These are phyloP conservation scores for Scheffersomyces coipomensis DNA, from an alignment of 805 yeast genomes.

Conservation along the genomic window DNA sequence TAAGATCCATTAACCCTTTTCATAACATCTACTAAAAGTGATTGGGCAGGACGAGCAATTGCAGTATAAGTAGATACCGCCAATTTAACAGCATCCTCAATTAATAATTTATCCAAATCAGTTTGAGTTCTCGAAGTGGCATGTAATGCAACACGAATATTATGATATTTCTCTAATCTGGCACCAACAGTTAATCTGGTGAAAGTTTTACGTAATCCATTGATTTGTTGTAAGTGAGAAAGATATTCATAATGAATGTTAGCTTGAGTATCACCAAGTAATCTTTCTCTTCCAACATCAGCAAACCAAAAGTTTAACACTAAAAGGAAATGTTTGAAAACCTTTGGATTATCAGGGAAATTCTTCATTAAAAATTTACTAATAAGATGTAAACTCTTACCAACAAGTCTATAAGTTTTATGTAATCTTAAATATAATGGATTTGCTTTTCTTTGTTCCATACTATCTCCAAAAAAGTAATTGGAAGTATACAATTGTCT, in stretches of 20 bases:
- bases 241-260: conserved; percentile 55
- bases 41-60: conserved; percentile 68
- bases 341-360: conserved; percentile 61
- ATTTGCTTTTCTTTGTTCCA: conserved; percentile 39
- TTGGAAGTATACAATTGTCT: conserved; percentile 61
- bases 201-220: conserved; percentile 63
- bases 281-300: conserved; percentile 73
- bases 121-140: conserved; percentile 73
- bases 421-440: conserved; percentile 49
- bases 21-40: conserved; percentile 64
- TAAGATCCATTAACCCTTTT: conserved; percentile 70
- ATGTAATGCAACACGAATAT: conserved; percentile 68
- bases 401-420: conserved; percentile 56
- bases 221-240: conserved; percentile 58
- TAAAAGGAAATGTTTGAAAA: conserved; percentile 60
- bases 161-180: conserved; percentile 70
- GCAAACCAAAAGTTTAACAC: conserved; percentile 74
- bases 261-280: conserved; percentile 57
- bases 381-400: conserved; percentile 60
- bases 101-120: conserved; percentile 56
- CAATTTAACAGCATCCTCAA: conserved; percentile 63
- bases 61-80: conserved; percentile 70
- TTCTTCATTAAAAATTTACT: conserved; percentile 45
- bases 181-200: conserved; percentile 80
- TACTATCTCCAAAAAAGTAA: conserved; percentile 60